Percentiles rank a stretch among this genome's conserved stretches.
These are phyloP conservation scores for Xylariomycetidae sp. DNA, from an alignment of 2,329 filamentous ascomycete species.

Conservation along the genomic window DNA sequence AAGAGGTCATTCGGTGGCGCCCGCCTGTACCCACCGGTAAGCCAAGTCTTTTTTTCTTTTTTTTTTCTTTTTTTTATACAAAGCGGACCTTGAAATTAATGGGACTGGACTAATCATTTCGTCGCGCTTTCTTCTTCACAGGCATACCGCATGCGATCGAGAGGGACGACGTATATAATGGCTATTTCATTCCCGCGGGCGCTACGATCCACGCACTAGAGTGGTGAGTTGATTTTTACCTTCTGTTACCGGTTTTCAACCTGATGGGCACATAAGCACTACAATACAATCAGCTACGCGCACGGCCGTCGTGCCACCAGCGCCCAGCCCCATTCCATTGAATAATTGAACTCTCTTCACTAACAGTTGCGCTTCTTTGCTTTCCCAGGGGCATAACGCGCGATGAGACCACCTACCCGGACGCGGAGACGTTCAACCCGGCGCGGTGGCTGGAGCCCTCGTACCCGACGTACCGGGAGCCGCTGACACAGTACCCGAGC, in stretches of 20 bases:
- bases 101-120: too few relatives aligned
- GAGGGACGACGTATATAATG: slow-evolving; percentile 47
- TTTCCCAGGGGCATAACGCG: slow-evolving; percentile 45
- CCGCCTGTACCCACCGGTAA: slow-evolving; percentile 48
- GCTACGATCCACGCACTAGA: slow-evolving; percentile 48
- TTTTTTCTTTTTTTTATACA: too few relatives aligned
- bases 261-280: too few relatives aligned
- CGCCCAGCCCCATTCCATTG: too few relatives aligned
- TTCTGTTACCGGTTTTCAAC: too few relatives aligned
- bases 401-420: slow-evolving; percentile 34
- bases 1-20: slow-evolving; percentile 50
- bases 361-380: too few relatives aligned
- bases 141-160: slow-evolving; percentile 48
- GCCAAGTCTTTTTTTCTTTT: slow-evolving; percentile 9
- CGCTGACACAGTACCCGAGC: slow-evolving; percentile 33
- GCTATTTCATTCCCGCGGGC: slow-evolving; percentile 47
- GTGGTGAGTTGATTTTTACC: too few relatives aligned
- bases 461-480: slow-evolving; percentile 36
- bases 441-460: slow-evolving; percentile 32
- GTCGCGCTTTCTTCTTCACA: slow-evolving; percentile 6
- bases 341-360: too few relatives aligned
- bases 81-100: background rate
- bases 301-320: too few relatives aligned
- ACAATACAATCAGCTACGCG: too few relatives aligned
- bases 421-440: slow-evolving; percentile 35